phyloP scores from a whole-genome alignment of 1,284 basidiomycete species.

The Phaffia rhodozyma region DNA sequence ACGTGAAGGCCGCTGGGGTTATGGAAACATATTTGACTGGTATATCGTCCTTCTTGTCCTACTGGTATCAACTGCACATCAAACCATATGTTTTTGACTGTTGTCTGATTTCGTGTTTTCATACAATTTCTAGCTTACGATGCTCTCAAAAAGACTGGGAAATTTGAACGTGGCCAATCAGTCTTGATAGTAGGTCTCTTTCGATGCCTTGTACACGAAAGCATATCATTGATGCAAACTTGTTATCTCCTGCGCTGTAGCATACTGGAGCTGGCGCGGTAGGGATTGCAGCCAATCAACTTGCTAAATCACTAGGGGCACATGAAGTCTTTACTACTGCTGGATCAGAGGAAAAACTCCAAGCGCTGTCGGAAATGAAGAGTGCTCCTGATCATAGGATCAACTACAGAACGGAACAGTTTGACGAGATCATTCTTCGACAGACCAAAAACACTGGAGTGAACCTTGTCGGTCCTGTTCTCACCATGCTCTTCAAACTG shows the following conservation, averaged over 20 bases:
- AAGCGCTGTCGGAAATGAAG: conserved; percentile 49
- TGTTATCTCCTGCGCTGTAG: no score
- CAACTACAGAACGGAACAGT: conserved; percentile 78
- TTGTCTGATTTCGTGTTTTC: no score
- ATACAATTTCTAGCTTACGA: conserved; percentile 52
- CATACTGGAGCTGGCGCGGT: conserved; percentile 61
- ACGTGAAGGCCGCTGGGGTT: conserved; percentile 63
- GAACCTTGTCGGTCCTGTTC: conserved; percentile 32
- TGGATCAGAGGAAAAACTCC: conserved; percentile 70
- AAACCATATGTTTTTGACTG: no score
- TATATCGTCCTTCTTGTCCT: no score
- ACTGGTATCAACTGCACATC: no score
- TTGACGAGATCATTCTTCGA: conserved; percentile 53
- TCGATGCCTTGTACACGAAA: no score
- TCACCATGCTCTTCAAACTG: not conserved
- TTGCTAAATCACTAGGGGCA: conserved; percentile 61
- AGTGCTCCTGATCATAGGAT: conserved; percentile 59
- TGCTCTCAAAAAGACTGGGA: conserved; percentile 57
- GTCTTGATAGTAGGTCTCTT: conserved; percentile 47
- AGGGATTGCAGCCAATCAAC: conserved; percentile 78
- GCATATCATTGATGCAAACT: no score
- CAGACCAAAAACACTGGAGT: conserved; percentile 56
- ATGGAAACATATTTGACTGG: no score
- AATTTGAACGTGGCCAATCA: conserved; percentile 56
- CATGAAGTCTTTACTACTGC: conserved; percentile 69